Evolutionary conservation across 305 asterid genomes (phyloP).

Genomic region (Ilex paraguariensis): DNA sequence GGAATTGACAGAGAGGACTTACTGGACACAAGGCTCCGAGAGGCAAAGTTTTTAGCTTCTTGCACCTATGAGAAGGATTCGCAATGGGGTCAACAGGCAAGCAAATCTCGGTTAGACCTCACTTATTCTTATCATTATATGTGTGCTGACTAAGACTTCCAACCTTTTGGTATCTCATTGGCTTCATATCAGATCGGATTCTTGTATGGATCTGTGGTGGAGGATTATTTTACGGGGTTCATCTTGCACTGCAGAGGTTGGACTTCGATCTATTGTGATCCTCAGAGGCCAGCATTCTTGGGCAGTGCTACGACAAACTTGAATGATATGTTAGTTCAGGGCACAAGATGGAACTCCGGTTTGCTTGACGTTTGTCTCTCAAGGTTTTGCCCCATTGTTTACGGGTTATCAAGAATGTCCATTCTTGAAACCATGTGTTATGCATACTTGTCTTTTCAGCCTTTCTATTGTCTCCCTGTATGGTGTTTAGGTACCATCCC

Average conservation of each 20-base stretch:
- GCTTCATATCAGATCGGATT: slow-evolving; percentile 49
- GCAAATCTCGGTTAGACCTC: not conserved
- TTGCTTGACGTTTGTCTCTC: slow-evolving; percentile 39
- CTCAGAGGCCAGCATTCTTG: slow-evolving; percentile 54
- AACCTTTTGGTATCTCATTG: not conserved
- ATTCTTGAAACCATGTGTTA: slow-evolving; percentile 45
- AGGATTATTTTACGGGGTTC: slow-evolving; percentile 62
- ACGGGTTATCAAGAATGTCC: slow-evolving; percentile 52
- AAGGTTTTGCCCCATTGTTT: slow-evolving; percentile 48
- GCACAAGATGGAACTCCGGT: slow-evolving; percentile 59
- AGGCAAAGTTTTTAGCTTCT: slow-evolving; percentile 37
- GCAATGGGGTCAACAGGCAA: slow-evolving; percentile 59
- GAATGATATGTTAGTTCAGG: slow-evolving; percentile 43
- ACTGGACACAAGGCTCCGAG: slow-evolving; percentile 11
- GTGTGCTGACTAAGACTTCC: not conserved
- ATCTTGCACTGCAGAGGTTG: slow-evolving; percentile 57
- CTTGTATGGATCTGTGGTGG: slow-evolving; percentile 56
- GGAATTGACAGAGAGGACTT: not conserved
- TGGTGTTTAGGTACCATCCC: slow-evolving; percentile 55
- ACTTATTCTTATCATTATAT: too few relatives aligned
- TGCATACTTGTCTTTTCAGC: slow-evolving; percentile 29
- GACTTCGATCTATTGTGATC: slow-evolving; percentile 49
- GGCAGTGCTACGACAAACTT: slow-evolving; percentile 52
- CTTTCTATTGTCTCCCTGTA: slow-evolving; percentile 30
- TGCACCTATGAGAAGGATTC: slow-evolving; percentile 37